These are phyloP conservation scores for Alopecurus myosuroides DNA, from an alignment of 176 grass and related monocot genomes.

Conservation along the genomic window DNA sequence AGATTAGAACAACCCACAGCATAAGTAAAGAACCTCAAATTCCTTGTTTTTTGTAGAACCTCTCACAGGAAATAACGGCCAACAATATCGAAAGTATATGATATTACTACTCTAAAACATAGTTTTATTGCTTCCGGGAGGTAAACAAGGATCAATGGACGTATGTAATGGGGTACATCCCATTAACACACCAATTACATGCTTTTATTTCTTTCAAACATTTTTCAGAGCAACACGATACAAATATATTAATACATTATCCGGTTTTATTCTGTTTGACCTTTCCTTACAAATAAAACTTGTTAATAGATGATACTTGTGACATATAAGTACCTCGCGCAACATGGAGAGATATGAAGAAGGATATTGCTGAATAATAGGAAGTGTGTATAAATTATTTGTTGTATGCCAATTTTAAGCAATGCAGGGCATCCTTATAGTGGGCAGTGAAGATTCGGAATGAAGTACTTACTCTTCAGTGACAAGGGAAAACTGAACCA, in stretches of 20 bases:
- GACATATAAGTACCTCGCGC: not conserved
- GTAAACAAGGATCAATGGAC: not conserved
- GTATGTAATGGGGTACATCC: not conserved
- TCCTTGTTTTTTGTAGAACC: too few relatives aligned
- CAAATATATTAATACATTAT: not conserved
- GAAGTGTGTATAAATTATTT: not conserved
- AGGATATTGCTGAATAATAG: not conserved
- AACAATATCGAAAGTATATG: not conserved
- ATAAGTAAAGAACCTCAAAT: too few relatives aligned
- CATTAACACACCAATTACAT: not conserved
- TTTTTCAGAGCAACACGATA: not conserved
- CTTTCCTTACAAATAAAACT: not conserved
- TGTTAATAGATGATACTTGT: not conserved
- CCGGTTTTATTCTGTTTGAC: too few relatives aligned
- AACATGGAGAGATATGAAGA: not conserved
- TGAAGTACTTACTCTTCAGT: conserved; percentile 67
- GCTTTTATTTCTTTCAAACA: not conserved
- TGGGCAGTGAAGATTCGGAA: not conserved
- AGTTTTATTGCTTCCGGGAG: not conserved
- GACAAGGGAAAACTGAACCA: conserved; percentile 51
- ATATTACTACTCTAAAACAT: not conserved
- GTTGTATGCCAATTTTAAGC: not conserved
- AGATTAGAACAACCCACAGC: too few relatives aligned
- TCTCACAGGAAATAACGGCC: too few relatives aligned
- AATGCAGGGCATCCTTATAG: not conserved